Percentiles rank a stretch among this genome's conserved stretches.
Conservation (phyloP, 2,329 filamentous ascomycete species). For the Alternaria novae-zelandiae region DNA sequence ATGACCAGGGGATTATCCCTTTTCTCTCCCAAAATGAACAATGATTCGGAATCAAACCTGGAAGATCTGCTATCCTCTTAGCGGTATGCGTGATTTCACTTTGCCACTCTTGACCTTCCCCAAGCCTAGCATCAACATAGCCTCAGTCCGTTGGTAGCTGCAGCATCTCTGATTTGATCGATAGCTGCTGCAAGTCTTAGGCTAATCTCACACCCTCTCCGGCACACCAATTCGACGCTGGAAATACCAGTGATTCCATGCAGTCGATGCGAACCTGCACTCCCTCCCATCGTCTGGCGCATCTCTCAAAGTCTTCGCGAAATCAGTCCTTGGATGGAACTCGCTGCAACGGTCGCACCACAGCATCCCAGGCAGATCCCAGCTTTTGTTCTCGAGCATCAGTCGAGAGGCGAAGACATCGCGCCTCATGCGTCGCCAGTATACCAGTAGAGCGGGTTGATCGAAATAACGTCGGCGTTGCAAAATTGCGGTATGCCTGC, state of each 20-base stretch:
- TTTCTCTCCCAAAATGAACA: too few relatives aligned
- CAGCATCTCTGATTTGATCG: too few relatives aligned
- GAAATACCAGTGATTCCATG: not conserved
- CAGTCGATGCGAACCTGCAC: not conserved
- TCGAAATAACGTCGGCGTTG: not conserved
- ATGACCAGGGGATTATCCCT: too few relatives aligned
- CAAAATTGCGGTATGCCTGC: not conserved
- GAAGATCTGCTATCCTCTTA: too few relatives aligned
- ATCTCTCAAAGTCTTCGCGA: not conserved
- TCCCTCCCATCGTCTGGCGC: not conserved
- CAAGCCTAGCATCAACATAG: too few relatives aligned
- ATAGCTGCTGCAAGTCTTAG: fast-evolving
- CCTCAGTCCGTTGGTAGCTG: too few relatives aligned
- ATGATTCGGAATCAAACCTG: too few relatives aligned
- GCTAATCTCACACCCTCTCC: not conserved
- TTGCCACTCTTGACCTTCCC: too few relatives aligned
- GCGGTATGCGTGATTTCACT: too few relatives aligned
- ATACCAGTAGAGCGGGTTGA: not conserved
- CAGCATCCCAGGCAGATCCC: not conserved
- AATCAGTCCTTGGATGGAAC: not conserved
- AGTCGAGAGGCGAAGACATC: not conserved
- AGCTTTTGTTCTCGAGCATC: not conserved
- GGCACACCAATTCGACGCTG: not conserved
- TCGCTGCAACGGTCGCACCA: not conserved
- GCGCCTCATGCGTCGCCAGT: not conserved